Evolutionary conservation across 2,329 filamentous ascomycete species (phyloP), one percentile per base, ranked within the genome.

Genomic region (Fusarium tjaetaba): DNA sequence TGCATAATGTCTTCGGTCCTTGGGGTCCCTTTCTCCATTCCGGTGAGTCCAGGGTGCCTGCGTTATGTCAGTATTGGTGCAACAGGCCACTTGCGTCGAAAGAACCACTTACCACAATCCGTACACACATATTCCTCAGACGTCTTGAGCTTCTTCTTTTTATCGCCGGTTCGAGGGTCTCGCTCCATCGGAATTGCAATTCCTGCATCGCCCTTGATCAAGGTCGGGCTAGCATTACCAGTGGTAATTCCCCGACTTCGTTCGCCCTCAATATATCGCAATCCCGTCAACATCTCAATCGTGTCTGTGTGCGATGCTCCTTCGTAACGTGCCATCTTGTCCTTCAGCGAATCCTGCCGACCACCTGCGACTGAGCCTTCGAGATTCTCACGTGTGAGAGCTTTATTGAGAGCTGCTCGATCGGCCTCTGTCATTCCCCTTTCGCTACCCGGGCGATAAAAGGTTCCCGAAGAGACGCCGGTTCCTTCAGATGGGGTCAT

Each of bases 11-110:
- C 83, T 98, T 98, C 3, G 95, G 95, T 5, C 96, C 96, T 71
- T 90, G 94, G 0, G 96, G 96, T 0, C 96, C 96, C 82, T 97
- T 98, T 71, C 96, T 89, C 96, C 96, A 98, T 85, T 98, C 96
- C 0, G 96, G 96, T 22, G 94, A 97, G 79, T 98, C 95, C 45
- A 97, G 87, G 1, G 94, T 98, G 39, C 89, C 90, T 92, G 70
- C 2, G 22, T 65, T 46, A 36, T 14, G 41, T 79, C 39, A 79
- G 71, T 28, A 59, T 51, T 51, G 26, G 56, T 26, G 20, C 13
- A 14, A n/a, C 16, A 43, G 10, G 14, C 24, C 9, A 36, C 8
- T 30, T 20, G 28, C 30, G 36, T 26, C 32, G 36, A 39, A 20
- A 56, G 43, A 49, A 49, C 49, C 58, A 85, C 88, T 73, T 84